A percentile compares a stretch with the other conserved stretches of the same genome.
Evolutionary conservation across 495 filamentous ascomycete genomes (phyloP).

Genomic region (Halenospora varia): DNA sequence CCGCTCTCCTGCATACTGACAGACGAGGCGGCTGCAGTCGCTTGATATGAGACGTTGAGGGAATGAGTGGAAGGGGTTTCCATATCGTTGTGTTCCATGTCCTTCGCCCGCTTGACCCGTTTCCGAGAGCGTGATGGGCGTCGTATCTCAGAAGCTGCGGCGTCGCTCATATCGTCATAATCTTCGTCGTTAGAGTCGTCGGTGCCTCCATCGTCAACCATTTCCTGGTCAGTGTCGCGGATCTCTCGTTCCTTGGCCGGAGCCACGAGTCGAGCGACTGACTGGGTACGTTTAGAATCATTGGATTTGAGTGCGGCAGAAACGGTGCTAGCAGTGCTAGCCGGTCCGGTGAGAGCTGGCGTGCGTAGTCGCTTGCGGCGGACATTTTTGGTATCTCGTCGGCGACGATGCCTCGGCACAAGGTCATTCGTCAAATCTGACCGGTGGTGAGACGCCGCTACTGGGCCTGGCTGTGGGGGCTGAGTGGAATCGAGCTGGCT

Average conservation of each 20-base stretch:
- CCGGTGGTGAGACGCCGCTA: too few species aligned
- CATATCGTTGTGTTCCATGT: slow-evolving; percentile 8
- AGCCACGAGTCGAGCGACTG: slow-evolving; percentile 1
- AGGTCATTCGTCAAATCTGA: too few species aligned
- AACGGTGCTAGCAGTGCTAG: too few species aligned
- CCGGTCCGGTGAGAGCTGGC: too few species aligned
- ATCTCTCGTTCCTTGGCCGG: slow-evolving; percentile 10
- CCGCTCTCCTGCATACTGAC: slow-evolving; percentile 12
- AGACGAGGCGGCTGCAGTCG: slow-evolving; percentile 13
- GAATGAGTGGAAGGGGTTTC: slow-evolving; percentile 13
- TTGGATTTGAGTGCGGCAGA: too few species aligned
- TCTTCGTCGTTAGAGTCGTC: slow-evolving; percentile 20
- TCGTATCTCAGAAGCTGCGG: slow-evolving; percentile 6
- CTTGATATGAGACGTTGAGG: slow-evolving; percentile 18
- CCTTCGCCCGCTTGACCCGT: slow-evolving; percentile 14
- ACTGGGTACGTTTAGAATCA: not conserved
- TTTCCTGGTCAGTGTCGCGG: slow-evolving; percentile 16
- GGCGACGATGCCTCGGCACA: too few species aligned
- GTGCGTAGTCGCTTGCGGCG: too few species aligned
- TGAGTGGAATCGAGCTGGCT: too few species aligned
- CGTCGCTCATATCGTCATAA: slow-evolving; percentile 16
- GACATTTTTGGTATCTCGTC: too few species aligned
- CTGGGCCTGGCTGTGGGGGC: too few species aligned
- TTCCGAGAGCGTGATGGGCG: slow-evolving; percentile 13
- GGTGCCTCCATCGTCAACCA: slow-evolving; percentile 9